Conservation (phyloP, 176 grass and related monocot species). For the Echinochloa phyllopogon region DNA sequence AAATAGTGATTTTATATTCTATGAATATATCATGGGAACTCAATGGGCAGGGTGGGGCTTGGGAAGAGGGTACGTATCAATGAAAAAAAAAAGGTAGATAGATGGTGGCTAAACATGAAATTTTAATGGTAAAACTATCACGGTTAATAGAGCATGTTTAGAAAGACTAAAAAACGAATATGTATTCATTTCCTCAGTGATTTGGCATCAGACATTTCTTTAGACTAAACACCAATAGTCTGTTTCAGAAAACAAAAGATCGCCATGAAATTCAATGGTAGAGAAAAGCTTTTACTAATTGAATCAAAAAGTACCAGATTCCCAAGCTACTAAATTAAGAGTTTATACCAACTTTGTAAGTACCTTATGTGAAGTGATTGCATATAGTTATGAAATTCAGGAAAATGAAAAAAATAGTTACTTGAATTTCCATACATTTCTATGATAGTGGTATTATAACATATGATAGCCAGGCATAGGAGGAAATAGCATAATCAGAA, state of each 20-base stretch:
- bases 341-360: slow-evolving; percentile 18
- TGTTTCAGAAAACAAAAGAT: slow-evolving; percentile 12
- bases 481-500: slow-evolving; percentile 4
- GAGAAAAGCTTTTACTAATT: slow-evolving; percentile 5
- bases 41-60: neutral
- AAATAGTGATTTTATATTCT: slow-evolving; percentile 24
- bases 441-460: neutral
- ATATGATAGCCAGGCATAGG: slow-evolving; percentile 20
- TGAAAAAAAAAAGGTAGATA: neutral
- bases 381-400: neutral
- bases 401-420: slow-evolving; percentile 6
- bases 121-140: neutral
- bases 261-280: neutral
- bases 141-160: neutral
- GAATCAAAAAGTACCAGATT: slow-evolving; percentile 2
- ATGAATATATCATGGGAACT: neutral
- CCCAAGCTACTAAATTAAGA: slow-evolving; percentile 7
- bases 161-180: neutral
- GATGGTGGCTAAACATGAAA: neutral
- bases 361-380: neutral
- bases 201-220: slow-evolving; percentile 17
- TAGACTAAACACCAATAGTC: neutral
- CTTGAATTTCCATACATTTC: slow-evolving; percentile 18
- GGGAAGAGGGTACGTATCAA: neutral
- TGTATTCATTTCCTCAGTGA: neutral